Evolutionary conservation across 805 yeast species (phyloP).

Genomic region (Wickerhamomyces mucosus): DNA sequence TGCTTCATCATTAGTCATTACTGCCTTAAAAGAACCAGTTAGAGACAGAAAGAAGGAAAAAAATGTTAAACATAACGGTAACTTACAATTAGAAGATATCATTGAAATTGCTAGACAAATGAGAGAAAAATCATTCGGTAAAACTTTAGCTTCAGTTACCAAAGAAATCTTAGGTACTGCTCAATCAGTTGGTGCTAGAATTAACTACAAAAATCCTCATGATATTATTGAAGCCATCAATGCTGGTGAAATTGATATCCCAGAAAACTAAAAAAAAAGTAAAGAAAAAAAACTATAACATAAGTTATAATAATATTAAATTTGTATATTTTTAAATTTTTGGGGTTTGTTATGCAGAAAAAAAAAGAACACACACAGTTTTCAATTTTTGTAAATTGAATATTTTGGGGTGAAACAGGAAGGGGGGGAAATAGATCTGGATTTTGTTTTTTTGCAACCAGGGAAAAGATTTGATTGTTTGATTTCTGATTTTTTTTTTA

Average conservation of each 20-base stretch:
- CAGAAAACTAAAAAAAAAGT: constrained; percentile 55
- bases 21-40: constrained; percentile 99
- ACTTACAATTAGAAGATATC: constrained; percentile 94
- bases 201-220: constrained; percentile 98
- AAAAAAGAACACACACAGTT: too few species aligned
- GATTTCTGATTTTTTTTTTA: too few species aligned
- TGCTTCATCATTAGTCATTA: constrained; percentile 97
- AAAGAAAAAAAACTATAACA: constrained; percentile 1
- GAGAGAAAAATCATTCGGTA: constrained; percentile 97
- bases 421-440: too few species aligned
- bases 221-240: constrained; percentile 97
- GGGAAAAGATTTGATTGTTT: constrained; percentile 2
- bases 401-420: too few species aligned
- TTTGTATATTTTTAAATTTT: constrained; percentile 16
- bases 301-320: constrained; percentile 14
- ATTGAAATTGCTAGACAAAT: constrained; percentile 95
- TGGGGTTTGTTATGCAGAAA: neutral
- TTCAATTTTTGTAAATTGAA: too few species aligned
- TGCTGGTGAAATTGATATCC: constrained; percentile 94
- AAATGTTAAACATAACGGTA: constrained; percentile 99
- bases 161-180: constrained; percentile 99
- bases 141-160: constrained; percentile 91
- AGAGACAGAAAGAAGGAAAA: constrained; percentile 99
- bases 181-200: constrained; percentile 99
- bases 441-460: neutral